A percentile compares a stretch with the other conserved stretches of the same genome.
These are phyloP conservation scores for Pulveroboletus sp. DNA, from an alignment of 768 basidiomycete genomes.

Conservation along the genomic window DNA sequence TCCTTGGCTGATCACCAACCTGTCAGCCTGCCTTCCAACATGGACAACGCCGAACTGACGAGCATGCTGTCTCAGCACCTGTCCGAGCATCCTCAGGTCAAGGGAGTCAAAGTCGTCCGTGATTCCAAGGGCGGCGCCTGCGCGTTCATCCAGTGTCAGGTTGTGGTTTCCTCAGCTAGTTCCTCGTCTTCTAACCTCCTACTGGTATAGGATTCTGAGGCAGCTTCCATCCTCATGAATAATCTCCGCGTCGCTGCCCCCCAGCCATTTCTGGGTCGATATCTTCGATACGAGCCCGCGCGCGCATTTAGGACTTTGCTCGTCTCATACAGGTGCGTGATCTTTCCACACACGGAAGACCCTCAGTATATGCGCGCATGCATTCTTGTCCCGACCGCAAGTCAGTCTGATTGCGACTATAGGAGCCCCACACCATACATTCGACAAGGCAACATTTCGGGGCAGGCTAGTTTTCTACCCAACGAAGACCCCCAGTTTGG, in stretches of 20 bases:
- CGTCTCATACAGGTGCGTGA: constrained; percentile 66
- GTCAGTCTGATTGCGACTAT: constrained; percentile 7
- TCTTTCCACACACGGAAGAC: background rate
- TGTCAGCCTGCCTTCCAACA: constrained; percentile 62
- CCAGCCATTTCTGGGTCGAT: constrained; percentile 68
- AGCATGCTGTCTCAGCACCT: constrained; percentile 63
- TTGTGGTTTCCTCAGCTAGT: constrained; percentile 28
- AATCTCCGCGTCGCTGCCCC: constrained; percentile 54
- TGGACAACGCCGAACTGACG: constrained; percentile 63
- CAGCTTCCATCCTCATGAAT: constrained; percentile 58
- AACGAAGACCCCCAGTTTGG: constrained; percentile 28
- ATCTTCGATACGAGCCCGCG: constrained; percentile 75
- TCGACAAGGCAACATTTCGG: constrained; percentile 15
- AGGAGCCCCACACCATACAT: constrained; percentile 23
- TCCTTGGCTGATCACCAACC: constrained; percentile 9
- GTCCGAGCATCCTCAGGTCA: constrained; percentile 61
- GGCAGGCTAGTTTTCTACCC: constrained; percentile 12
- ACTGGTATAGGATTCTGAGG: constrained; percentile 46
- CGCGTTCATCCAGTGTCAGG: constrained; percentile 86
- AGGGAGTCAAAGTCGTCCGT: constrained; percentile 67
- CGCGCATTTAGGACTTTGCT: constrained; percentile 72
- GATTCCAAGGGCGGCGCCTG: constrained; percentile 77
- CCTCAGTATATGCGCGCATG: constrained; percentile 24
- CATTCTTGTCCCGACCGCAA: constrained; percentile 8
- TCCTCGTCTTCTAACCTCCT: background rate